phyloP scores from a whole-genome alignment of 805 yeast genomes.

The Myxozyma geophila region DNA sequence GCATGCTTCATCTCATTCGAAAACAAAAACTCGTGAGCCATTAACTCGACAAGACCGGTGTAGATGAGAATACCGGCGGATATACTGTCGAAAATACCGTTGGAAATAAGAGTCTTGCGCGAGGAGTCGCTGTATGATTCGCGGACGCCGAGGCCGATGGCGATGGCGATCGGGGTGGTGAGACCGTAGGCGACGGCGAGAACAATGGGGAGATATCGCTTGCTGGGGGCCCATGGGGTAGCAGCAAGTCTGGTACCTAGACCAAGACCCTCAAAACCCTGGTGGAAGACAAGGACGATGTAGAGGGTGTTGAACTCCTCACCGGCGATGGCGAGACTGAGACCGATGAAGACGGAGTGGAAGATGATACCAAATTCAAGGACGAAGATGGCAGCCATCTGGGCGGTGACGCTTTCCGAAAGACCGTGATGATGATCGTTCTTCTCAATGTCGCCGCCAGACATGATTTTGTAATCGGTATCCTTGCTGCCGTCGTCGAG shows the following conservation, averaged over 20 bases:
- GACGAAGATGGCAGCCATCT: constrained; percentile 54
- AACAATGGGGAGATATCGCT: constrained; percentile 57
- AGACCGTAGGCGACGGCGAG: constrained; percentile 58
- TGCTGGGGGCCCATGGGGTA: constrained; percentile 57
- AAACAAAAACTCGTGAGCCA: constrained; percentile 73
- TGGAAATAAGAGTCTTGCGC: constrained; percentile 55
- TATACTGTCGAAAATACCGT: constrained; percentile 70
- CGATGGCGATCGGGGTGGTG: constrained; percentile 71
- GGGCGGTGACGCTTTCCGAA: constrained; percentile 28
- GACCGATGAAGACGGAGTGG: constrained; percentile 82
- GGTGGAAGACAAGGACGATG: constrained; percentile 59
- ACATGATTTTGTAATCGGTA: neutral
- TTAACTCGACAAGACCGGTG: constrained; percentile 72
- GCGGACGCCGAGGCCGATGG: constrained; percentile 77
- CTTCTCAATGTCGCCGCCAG: constrained; percentile 21
- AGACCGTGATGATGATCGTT: neutral
- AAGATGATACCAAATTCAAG: constrained; percentile 80
- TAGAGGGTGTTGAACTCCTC: constrained; percentile 73
- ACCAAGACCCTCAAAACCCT: constrained; percentile 79
- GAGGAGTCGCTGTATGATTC: constrained; percentile 49
- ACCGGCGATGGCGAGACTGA: constrained; percentile 77
- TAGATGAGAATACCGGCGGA: constrained; percentile 75
- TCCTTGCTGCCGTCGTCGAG: constrained; percentile 14
- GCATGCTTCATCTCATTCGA: constrained; percentile 44
- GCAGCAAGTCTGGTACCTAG: constrained; percentile 71